Evolutionary conservation across 495 filamentous ascomycete genomes (phyloP).

Genomic region (Neurospora sp.): DNA sequence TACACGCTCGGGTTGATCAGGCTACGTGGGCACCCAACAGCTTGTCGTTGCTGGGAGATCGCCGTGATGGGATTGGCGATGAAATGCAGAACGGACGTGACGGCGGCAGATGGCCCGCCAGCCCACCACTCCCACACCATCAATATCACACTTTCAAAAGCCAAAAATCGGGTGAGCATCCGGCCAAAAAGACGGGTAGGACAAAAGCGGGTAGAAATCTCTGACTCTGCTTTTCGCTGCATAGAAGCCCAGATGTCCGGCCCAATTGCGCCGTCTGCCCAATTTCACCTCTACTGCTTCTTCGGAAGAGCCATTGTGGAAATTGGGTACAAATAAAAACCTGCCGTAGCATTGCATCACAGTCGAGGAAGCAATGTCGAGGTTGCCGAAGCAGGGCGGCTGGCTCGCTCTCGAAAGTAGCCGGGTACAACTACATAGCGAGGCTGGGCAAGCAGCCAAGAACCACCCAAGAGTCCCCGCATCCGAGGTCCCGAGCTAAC

Average conservation of each 20-base stretch:
- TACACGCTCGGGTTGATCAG: not conserved
- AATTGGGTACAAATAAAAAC: not conserved
- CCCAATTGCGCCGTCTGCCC: not conserved
- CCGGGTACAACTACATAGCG: not conserved
- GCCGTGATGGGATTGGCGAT: not conserved
- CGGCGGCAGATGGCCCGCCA: not conserved
- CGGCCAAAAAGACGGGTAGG: not conserved
- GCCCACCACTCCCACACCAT: not conserved
- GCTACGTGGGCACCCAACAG: not conserved
- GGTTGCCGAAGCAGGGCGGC: not conserved
- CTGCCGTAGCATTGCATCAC: not conserved
- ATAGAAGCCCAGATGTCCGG: not conserved
- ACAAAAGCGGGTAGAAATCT: not conserved
- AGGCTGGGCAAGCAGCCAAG: not conserved
- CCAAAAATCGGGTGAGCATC: not conserved
- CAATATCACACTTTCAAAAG: not conserved
- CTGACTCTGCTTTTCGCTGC: not conserved
- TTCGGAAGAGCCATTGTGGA: not conserved
- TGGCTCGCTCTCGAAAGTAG: not conserved
- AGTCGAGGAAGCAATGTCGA: not conserved
- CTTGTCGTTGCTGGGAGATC: not conserved
- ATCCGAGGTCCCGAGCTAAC: slow-evolving; percentile 14
- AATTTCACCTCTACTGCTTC: not conserved
- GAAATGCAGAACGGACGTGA: not conserved
- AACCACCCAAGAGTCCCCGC: slow-evolving; percentile 1